Evolutionary conservation across 345 rosid genomes (phyloP).

Genomic region (Gossypium raimondii): DNA sequence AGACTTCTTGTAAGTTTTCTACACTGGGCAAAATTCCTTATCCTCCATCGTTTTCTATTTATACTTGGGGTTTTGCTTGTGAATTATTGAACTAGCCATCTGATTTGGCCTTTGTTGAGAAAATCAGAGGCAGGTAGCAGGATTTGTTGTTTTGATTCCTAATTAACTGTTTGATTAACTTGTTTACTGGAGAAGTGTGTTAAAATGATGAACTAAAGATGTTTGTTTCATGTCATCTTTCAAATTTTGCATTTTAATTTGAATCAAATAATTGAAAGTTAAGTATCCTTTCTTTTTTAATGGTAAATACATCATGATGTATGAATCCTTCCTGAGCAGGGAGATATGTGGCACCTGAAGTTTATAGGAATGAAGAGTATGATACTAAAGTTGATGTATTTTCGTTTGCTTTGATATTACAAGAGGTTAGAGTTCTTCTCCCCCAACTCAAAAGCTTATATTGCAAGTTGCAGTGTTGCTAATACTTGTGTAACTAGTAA

Average conservation of each 20-base stretch:
- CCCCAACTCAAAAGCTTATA: neutral
- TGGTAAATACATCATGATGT: constrained; percentile 9
- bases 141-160: constrained; percentile 4
- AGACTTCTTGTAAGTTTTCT: constrained; percentile 57
- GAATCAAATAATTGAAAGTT: neutral
- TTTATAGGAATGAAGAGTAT: constrained; percentile 70
- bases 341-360: constrained; percentile 84
- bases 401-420: constrained; percentile 77
- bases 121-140: neutral
- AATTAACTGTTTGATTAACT: neutral
- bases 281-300: neutral
- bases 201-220: neutral
- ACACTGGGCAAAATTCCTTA: neutral
- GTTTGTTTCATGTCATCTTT: neutral
- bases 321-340: constrained; percentile 33
- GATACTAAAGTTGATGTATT: constrained; percentile 79
- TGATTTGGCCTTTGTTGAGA: constrained; percentile 10
- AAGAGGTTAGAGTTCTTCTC: constrained; percentile 52
- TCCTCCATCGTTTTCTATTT: neutral
- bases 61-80: neutral
- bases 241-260: constrained; percentile 1
- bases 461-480: neutral
- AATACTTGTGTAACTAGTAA: neutral
- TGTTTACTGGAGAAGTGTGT: neutral
- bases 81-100: neutral